Evolutionary conservation across 495 filamentous ascomycete genomes (phyloP).

Genomic region (Aspergillus panamensis): DNA sequence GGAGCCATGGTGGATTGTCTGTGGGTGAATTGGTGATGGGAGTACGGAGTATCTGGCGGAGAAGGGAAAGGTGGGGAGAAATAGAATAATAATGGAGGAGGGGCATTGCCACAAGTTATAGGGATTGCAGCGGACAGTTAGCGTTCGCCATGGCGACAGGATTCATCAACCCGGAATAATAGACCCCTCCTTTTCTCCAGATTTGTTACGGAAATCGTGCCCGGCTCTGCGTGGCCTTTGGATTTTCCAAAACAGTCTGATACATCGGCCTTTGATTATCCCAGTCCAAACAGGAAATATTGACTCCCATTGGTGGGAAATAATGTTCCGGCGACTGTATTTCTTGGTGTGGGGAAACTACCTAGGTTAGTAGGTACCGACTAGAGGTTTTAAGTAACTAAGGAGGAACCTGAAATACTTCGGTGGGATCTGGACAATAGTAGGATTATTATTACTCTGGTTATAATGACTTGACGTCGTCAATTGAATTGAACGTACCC

Average conservation of each 20-base stretch:
- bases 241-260: background rate
- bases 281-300: constrained; percentile 9
- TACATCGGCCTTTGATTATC: constrained; percentile 11
- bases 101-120: background rate
- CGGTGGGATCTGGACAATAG: too few relatives aligned
- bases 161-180: background rate
- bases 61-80: background rate
- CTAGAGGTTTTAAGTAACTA: too few relatives aligned
- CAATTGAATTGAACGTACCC: background rate
- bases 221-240: too few relatives aligned
- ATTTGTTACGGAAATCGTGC: constrained; percentile 4
- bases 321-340: background rate
- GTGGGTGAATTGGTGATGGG: background rate
- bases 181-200: background rate
- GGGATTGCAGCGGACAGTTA: background rate
- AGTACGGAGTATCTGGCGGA: background rate
- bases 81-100: background rate
- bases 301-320: background rate
- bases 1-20: constrained; percentile 8
- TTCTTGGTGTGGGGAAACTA: too few relatives aligned
- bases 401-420: too few relatives aligned
- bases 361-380: too few relatives aligned
- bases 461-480: too few relatives aligned
- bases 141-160: background rate
- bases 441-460: too few relatives aligned